These are phyloP conservation scores for Trichoderma sp. DNA, from an alignment of 2,329 filamentous ascomycete species.

Conservation along the genomic window DNA sequence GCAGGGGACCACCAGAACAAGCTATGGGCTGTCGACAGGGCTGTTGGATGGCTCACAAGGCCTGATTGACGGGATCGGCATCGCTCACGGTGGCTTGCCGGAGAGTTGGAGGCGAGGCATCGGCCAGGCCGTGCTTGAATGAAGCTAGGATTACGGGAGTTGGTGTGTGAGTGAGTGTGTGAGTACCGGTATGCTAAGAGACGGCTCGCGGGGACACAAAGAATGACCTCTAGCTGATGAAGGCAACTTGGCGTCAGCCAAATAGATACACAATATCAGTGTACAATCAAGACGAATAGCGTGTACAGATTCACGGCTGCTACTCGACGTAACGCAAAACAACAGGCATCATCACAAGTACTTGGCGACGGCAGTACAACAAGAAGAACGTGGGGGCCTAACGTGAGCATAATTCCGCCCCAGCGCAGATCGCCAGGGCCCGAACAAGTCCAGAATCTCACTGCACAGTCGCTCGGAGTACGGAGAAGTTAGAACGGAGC, in stretches of 20 bases:
- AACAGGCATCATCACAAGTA: not conserved
- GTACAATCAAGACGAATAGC: not conserved
- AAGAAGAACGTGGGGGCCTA: not conserved
- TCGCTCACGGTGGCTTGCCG: constrained; percentile 11
- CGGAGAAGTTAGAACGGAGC: not conserved
- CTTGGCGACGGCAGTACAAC: not conserved
- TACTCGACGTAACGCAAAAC: not conserved
- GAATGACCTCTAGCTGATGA: not conserved
- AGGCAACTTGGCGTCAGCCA: not conserved
- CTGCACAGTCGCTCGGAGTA: not conserved
- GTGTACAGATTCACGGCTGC: not conserved
- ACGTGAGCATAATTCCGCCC: not conserved
- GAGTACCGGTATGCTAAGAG: not conserved
- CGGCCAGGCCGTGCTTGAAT: constrained; percentile 12
- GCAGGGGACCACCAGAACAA: not conserved
- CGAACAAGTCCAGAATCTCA: constrained; percentile 7
- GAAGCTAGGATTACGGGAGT: not conserved
- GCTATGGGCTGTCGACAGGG: not conserved
- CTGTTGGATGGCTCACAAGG: not conserved
- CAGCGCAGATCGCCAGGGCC: constrained; percentile 12
- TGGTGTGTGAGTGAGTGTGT: not conserved
- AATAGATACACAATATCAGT: not conserved
- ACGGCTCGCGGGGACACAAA: not conserved
- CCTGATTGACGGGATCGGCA: constrained; percentile 3
- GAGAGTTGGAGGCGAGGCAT: constrained; percentile 10